Percentiles rank a stretch among this genome's conserved stretches.
These are phyloP conservation scores for Dittrichia graveolens DNA, from an alignment of 129 eudicot genomes.

Conservation along the genomic window DNA sequence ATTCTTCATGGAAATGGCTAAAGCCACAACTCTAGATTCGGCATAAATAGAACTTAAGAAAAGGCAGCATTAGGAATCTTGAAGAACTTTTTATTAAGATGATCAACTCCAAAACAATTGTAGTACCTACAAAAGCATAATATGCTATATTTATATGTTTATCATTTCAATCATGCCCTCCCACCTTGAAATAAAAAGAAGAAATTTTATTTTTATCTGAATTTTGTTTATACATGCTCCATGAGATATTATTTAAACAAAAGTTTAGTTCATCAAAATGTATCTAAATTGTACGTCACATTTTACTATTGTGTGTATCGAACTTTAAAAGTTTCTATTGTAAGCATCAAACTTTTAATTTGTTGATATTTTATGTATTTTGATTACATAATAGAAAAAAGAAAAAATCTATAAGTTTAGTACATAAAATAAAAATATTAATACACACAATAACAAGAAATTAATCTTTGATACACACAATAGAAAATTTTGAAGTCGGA, in stretches of 20 bases:
- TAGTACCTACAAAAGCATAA: constrained; percentile 53
- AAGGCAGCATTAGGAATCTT: constrained; percentile 85
- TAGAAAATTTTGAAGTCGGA: no score
- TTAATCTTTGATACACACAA: no score
- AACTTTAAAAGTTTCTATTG: no score
- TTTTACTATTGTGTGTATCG: no score
- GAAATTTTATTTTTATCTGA: neutral
- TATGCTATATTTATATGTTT: constrained; percentile 22
- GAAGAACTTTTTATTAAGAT: constrained; percentile 92
- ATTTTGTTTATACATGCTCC: constrained; percentile 16
- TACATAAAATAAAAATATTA: no score
- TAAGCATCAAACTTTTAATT: no score
- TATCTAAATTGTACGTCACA: no score
- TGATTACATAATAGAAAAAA: no score
- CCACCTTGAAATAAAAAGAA: neutral
- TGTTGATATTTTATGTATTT: no score
- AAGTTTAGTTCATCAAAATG: no score
- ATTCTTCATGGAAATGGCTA: constrained; percentile 5
- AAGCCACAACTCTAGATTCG: neutral
- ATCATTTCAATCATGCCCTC: neutral
- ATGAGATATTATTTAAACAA: constrained; percentile 39
- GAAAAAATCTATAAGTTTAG: no score
- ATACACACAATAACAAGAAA: no score
- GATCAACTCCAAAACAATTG: constrained; percentile 65
- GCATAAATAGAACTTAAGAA: constrained; percentile 80